These are phyloP conservation scores for Mycena capillaripes DNA, from an alignment of 768 basidiomycete species.

Conservation along the genomic window DNA sequence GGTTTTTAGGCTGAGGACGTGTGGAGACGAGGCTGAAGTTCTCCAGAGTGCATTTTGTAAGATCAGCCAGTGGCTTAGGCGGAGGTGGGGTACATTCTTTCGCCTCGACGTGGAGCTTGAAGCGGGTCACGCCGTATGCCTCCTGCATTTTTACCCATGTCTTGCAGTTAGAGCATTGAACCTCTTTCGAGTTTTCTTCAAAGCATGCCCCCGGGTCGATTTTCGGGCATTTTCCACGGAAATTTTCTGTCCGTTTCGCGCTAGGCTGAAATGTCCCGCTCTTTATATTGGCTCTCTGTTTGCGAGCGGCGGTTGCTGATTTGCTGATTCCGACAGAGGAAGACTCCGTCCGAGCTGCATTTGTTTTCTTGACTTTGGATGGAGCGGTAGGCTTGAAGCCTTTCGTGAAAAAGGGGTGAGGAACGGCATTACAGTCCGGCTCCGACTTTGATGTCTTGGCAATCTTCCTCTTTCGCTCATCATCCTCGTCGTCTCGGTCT, in stretches of 20 bases:
- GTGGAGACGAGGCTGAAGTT: neutral
- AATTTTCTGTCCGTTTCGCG: neutral
- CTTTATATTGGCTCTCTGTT: neutral
- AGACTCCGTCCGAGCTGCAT: neutral
- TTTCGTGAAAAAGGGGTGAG: slow-evolving; percentile 6
- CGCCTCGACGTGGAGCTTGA: slow-evolving; percentile 27
- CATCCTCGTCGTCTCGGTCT: neutral
- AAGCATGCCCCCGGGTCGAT: slow-evolving; percentile 2
- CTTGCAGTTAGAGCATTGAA: slow-evolving; percentile 36
- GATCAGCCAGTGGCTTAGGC: neutral
- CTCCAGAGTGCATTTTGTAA: neutral
- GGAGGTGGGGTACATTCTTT: neutral
- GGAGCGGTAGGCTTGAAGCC: neutral
- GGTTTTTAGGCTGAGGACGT: neutral
- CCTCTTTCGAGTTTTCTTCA: neutral
- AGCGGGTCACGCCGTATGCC: slow-evolving; percentile 24
- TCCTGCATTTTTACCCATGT: slow-evolving; percentile 24
- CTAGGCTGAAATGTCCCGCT: neutral
- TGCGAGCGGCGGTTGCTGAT: neutral
- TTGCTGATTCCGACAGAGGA: neutral
- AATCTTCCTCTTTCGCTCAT: slow-evolving; percentile 3
- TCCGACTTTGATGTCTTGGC: slow-evolving; percentile 1
- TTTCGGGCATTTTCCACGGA: neutral
- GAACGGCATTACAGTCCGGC: neutral
- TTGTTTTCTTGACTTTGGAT: neutral